Evolutionary conservation across 2,329 filamentous ascomycete genomes (phyloP), one percentile per base, ranked within the genome.

Genomic region (Fusarium sp.): DNA sequence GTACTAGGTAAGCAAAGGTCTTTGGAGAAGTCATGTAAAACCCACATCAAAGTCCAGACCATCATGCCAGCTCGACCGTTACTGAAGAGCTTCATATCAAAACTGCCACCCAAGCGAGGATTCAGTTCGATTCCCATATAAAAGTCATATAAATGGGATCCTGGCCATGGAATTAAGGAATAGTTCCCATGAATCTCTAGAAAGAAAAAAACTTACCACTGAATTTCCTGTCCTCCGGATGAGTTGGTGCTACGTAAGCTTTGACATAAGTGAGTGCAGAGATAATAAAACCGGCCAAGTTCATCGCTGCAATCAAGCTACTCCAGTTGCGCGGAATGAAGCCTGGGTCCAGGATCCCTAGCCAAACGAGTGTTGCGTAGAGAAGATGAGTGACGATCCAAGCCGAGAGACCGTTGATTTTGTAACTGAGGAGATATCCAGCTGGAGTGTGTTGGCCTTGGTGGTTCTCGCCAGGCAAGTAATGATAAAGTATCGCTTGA

Each of bases 41-140:
- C 53, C 2, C 69, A 83, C 81, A 83, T 80, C 32, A 83, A 68
- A n/a, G 80, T 81, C 81, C 82, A 84, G 10, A 78, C 76, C 62
- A 83, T 75, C 53, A 84, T 83, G 10, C 82, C 83, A n/a, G 80
- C 79, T 22, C 83, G 75, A 6, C 82, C 82, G 52, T 83, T 83
- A 48, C 78, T 81, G 62, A 84, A 84, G 0, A 83, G 73, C 56
- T 84, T 84, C 26, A 83, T 77, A 61, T 84, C 82, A 67, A 81
- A 83, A 14, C 67, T 72, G 3, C 75, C 68, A 0, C 81, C 80
- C 26, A 83, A 68, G 43, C 82, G 71, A 0, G 82, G 82, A 47
- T 84, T 83, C 6, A 84, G 56, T 65, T 84, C 82, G 28, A 83
- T 78, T 1, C 82, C 82, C 78, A 82, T 82, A 53, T 79, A 83